A percentile compares a stretch with the other conserved stretches of the same genome.
phyloP scores from a whole-genome alignment of 768 basidiomycete species.

The Suillus subaureus region DNA sequence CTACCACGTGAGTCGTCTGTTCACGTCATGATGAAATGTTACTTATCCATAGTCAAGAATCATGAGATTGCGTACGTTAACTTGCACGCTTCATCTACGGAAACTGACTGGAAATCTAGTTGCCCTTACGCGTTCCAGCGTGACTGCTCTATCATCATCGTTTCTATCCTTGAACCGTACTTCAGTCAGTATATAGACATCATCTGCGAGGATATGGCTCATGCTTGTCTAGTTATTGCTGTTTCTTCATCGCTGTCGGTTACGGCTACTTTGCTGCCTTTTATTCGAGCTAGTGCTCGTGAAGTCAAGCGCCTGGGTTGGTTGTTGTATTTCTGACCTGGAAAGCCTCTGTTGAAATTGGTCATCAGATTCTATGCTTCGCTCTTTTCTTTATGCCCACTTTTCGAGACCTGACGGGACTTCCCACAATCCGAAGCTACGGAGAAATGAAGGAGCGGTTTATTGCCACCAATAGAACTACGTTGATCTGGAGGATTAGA shows the following conservation, averaged over 20 bases:
- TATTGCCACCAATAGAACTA: constrained; percentile 61
- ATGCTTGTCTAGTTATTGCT: constrained; percentile 46
- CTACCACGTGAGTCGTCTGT: constrained; percentile 45
- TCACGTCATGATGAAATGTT: background rate
- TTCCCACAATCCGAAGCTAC: constrained; percentile 74
- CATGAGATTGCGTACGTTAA: constrained; percentile 50
- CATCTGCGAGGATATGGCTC: background rate
- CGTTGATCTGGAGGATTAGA: constrained; percentile 75
- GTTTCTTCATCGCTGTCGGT: constrained; percentile 54
- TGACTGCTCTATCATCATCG: constrained; percentile 53
- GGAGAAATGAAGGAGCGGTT: constrained; percentile 65
- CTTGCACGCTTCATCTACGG: background rate
- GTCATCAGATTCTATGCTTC: constrained; percentile 62
- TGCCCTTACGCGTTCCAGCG: constrained; percentile 50
- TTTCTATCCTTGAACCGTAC: constrained; percentile 60
- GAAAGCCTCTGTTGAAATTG: background rate
- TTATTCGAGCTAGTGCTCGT: constrained; percentile 69
- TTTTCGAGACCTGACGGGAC: constrained; percentile 72
- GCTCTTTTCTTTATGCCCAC: constrained; percentile 75
- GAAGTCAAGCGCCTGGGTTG: constrained; percentile 64
- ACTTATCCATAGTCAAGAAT: constrained; percentile 38
- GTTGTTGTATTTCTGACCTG: background rate
- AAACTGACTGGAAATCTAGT: constrained; percentile 36
- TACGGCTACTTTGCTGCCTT: constrained; percentile 69
- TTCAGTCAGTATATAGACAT: constrained; percentile 46